Base-by-base conservation (phyloP, 306 rosid genomes). In the Acacia crassicarpa region DNA sequence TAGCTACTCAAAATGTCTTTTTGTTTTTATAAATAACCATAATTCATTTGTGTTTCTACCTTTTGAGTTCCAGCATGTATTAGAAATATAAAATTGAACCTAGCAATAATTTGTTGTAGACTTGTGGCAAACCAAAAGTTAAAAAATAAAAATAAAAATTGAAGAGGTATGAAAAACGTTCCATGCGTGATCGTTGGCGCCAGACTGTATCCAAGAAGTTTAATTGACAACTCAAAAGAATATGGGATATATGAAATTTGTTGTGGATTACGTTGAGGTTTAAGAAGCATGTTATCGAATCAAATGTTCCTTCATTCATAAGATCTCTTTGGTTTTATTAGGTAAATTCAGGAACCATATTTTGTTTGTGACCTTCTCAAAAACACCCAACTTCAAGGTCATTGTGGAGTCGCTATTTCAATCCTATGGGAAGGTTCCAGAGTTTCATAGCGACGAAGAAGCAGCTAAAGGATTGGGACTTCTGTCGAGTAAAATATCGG, bases 311-410 rank as follows among this genome's bases (percentile, higher is more conserved):
- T 33, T 45, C 8, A 20, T 67, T 80, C 58, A 84, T 77, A 41
- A 30, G 13, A 49, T 76, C 46, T 85, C 59, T 75, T 75, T 81
- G 38, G 27, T 35, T 68, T 15, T 45, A 2, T n/a, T 49, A 91
- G 96, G 79, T 44, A 88, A 75, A 61, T 91, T 86, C 81, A 19
- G 13, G 79, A 79, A 30, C 33, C 86, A 87, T 44, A 91, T 91
- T 35, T 22, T 92, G n/a, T 92, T 89, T 66, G 58, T 87, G 41
- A 53, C 67, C 16, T 70, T 91, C 74, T 80, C 92, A 12, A 83
- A 86, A 58, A 56, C 73, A 0, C 92, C 88, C 35, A 76, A 81
- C 78, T 65, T 89, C 81, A 84, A 80, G 78, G 67, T 41, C 62
- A 89, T 87, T 38, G 83, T 88, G 4, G 75, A 84, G 68, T 80